These are phyloP conservation scores for Austroboletus eburneus DNA, from an alignment of 768 basidiomycete genomes.

Conservation along the genomic window DNA sequence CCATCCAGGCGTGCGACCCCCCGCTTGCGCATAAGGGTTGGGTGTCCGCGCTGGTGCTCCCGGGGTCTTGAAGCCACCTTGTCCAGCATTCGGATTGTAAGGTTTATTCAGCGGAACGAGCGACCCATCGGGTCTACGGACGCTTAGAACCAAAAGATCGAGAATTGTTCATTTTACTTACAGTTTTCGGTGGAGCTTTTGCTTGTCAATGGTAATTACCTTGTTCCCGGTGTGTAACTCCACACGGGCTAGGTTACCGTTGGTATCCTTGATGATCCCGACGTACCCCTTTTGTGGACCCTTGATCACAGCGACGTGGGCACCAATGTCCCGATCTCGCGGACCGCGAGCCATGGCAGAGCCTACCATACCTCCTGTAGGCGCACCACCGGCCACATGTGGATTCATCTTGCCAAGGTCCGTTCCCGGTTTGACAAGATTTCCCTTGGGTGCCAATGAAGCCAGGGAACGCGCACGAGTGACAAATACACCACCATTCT, in stretches of 20 bases:
- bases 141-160: constrained; percentile 5
- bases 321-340: constrained; percentile 78
- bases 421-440: constrained; percentile 55
- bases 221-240: constrained; percentile 90
- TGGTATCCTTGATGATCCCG: constrained; percentile 93
- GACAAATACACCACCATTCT: constrained; percentile 95
- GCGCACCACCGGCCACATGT: constrained; percentile 49
- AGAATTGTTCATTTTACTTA: constrained; percentile 37
- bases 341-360: constrained; percentile 81
- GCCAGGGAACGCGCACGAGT: constrained; percentile 78
- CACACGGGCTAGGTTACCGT: constrained; percentile 80
- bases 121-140: constrained; percentile 56
- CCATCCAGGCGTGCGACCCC: constrained; percentile 37
- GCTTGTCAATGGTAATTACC: constrained; percentile 81
- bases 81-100: constrained; percentile 17
- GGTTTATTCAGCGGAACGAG: constrained; percentile 48
- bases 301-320: constrained; percentile 72
- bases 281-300: constrained; percentile 89
- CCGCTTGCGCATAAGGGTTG: constrained; percentile 42
- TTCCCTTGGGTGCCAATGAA: constrained; percentile 85
- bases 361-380: constrained; percentile 73
- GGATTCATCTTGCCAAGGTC: constrained; percentile 95
- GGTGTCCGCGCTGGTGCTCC: constrained; percentile 41
- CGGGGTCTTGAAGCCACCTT: constrained; percentile 31
- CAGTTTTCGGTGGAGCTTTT: constrained; percentile 69